Base-by-base conservation (phyloP, 176 grass and related monocot species). In the Oropetium thomaeum region DNA sequence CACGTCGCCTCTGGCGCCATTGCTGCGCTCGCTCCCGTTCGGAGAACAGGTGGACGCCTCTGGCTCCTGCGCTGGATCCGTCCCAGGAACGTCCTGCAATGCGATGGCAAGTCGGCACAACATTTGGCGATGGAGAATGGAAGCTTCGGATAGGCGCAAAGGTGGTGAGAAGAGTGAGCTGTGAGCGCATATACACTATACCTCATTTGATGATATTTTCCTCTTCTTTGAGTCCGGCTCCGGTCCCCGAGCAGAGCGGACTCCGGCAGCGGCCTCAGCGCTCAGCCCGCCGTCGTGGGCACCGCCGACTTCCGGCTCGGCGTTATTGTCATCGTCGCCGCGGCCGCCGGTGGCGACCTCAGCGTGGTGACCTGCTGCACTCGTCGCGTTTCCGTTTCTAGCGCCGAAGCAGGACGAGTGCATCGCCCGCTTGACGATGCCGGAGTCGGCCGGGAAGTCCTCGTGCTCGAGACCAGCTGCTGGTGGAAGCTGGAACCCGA, bases 331-430 rank as follows among this genome's bases (percentile, higher is more conserved):
- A 6, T 69, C 47, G 35, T 29, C 58, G 49, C 29, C 26, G 25
- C 27, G 2, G 27, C 29, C 30, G 67, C 17, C 44, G 28, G 16
- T 33, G 14, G 66, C 7, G 7, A 2, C 20, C 20, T 22, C 22
- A 52, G 6, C 22, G 8, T 45, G 32, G 23, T 15, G 22, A 16
- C 12, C 39, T 67, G 7, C 39, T 67, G 62, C 62, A 39, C 62
- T 33, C 35, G 22, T 66, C 25, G 26, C 3, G 25, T 28, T 32
- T 70, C 52, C 37, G n/a, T 52, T 72, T 20, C 51, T 61, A 30
- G 62, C 52, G 27, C 65, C n/a, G 44, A 95, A 90, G 80, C 83
- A 84, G 10, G 86, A 86, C 64, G 82, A 86, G 34, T 76, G 58
- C 55, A 81, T 67, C 1, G 80, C 73, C 35, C 68, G 81, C 37